These are phyloP conservation scores for Lactarius trivialis DNA, from an alignment of 768 basidiomycete genomes.

Conservation along the genomic window DNA sequence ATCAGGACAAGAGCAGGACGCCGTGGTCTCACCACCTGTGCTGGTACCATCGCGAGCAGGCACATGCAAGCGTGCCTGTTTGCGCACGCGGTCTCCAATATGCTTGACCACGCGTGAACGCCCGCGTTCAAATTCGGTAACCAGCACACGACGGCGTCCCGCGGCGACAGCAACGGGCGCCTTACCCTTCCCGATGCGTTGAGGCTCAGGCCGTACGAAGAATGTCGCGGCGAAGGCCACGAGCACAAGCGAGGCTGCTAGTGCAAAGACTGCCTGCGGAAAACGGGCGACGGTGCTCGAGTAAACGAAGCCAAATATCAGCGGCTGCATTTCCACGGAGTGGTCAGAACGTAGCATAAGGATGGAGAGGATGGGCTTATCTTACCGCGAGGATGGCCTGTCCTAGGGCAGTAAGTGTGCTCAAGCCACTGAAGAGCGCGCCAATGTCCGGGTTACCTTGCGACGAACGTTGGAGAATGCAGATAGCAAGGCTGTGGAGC, in stretches of 20 bases:
- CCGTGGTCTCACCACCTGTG: neutral
- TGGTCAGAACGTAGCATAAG: neutral
- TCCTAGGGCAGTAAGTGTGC: conserved; percentile 58
- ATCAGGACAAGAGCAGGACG: neutral
- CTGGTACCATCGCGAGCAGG: neutral
- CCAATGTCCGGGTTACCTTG: conserved; percentile 39
- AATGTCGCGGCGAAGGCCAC: conserved; percentile 42
- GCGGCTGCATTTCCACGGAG: conserved; percentile 43
- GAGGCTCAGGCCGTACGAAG: conserved; percentile 33
- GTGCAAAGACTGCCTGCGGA: conserved; percentile 62
- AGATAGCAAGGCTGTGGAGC: conserved; percentile 66
- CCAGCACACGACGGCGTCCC: neutral
- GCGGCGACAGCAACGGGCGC: neutral
- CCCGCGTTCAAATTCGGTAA: conserved; percentile 20
- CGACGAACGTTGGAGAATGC: conserved; percentile 39
- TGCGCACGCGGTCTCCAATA: conserved; percentile 20
- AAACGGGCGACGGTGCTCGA: conserved; percentile 53
- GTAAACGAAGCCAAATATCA: conserved; percentile 63
- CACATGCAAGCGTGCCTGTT: neutral
- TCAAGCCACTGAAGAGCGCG: conserved; percentile 64
- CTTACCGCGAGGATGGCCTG: conserved; percentile 51
- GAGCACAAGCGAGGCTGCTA: conserved; percentile 50
- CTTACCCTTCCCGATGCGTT: conserved; percentile 16
- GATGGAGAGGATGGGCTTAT: conserved; percentile 29
- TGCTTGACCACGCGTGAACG: conserved; percentile 21